A percentile compares a stretch with the other conserved stretches of the same genome.
These are phyloP conservation scores for Amniculicola lignicola DNA, from an alignment of 495 filamentous ascomycete species.

Conservation along the genomic window DNA sequence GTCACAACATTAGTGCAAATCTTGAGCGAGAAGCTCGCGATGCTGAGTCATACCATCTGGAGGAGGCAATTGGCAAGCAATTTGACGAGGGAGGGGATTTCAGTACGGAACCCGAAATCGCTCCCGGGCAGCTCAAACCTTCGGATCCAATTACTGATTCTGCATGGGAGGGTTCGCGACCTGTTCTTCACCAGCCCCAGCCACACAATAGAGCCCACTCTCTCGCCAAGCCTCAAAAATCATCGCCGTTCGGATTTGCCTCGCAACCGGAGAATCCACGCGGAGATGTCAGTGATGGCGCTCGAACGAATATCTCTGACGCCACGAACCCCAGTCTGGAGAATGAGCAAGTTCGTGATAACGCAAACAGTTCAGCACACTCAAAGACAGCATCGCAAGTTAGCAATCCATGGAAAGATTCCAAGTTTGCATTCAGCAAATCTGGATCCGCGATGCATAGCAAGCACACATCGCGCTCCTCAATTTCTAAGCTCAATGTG, in stretches of 20 bases:
- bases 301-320: conserved; percentile 32
- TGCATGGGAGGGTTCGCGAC: conserved; percentile 43
- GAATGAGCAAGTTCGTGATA: conserved; percentile 9
- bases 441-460: conserved; percentile 32
- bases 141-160: conserved; percentile 36
- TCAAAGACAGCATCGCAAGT: conserved; percentile 31
- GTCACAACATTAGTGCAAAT: conserved; percentile 65
- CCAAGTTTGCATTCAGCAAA: conserved; percentile 38
- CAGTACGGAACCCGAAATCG: conserved; percentile 43
- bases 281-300: conserved; percentile 24
- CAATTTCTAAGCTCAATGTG: conserved; percentile 77
- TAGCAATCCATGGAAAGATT: conserved; percentile 54
- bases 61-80: conserved; percentile 67
- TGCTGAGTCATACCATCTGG: conserved; percentile 71
- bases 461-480: conserved; percentile 61
- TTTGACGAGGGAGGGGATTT: conserved; percentile 59
- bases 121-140: conserved; percentile 17
- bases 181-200: conserved; percentile 56
- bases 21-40: conserved; percentile 84
- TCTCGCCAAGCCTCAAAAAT: conserved; percentile 27
- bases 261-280: conserved; percentile 24
- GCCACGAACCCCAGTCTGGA: conserved; percentile 33
- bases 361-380: conserved; percentile 20
- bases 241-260: conserved; percentile 21
- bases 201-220: conserved; percentile 55